Percentiles rank a stretch among this genome's conserved stretches.
phyloP scores from a whole-genome alignment of 805 yeast genomes.

The Suhomyces vadensis region DNA sequence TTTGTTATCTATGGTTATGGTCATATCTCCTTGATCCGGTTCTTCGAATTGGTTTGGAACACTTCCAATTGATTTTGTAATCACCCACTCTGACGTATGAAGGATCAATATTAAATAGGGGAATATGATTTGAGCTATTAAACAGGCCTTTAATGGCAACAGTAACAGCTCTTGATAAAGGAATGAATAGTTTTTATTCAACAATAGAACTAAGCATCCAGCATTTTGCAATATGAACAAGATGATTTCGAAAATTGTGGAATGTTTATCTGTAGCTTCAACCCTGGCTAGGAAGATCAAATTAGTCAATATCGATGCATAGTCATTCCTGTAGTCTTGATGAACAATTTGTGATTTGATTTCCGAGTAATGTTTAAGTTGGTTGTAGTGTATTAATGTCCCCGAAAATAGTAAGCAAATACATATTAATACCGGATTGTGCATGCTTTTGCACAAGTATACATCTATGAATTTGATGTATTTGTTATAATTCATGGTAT shows the following conservation, averaged over 20 bases:
- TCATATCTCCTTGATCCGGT: neutral
- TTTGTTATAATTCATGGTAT: neutral
- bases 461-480: conserved; percentile 19
- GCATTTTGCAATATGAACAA: conserved; percentile 23
- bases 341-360: neutral
- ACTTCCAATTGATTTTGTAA: neutral
- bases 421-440: conserved; percentile 18
- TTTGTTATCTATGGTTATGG: neutral
- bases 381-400: neutral
- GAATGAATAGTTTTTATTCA: conserved; percentile 8
- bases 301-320: conserved; percentile 28
- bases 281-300: conserved; percentile 31
- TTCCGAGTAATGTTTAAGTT: neutral
- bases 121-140: conserved; percentile 20
- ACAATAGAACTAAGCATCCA: conserved; percentile 15
- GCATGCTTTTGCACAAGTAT: conserved; percentile 19
- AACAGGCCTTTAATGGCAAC: conserved; percentile 14
- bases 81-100: conserved; percentile 12
- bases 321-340: conserved; percentile 17
- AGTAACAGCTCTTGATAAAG: conserved; percentile 12
- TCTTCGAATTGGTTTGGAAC: neutral
- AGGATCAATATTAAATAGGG: conserved; percentile 22
- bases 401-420: neutral
- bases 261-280: conserved; percentile 12
- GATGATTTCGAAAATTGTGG: conserved; percentile 18